Evolutionary conservation across 495 filamentous ascomycete genomes (phyloP).

Genomic region (Trichoderma virens): DNA sequence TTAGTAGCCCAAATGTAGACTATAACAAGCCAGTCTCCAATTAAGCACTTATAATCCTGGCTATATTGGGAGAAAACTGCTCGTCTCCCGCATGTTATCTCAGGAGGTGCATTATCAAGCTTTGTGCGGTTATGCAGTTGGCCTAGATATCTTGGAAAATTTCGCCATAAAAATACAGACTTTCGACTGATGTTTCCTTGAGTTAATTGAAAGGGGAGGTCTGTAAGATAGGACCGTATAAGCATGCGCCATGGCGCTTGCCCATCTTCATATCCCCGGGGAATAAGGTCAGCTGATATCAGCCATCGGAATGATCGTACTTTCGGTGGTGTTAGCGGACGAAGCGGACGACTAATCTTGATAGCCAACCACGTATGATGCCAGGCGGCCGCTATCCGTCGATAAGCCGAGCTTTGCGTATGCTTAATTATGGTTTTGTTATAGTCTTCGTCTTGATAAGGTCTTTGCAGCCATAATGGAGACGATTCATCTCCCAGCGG

Average conservation of each 20-base stretch:
- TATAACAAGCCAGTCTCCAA: conserved; percentile 5
- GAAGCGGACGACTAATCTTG: conserved; percentile 4
- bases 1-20: conserved; percentile 2
- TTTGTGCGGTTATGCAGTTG: neutral
- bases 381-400: neutral
- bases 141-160: neutral
- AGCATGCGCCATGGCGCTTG: conserved; percentile 6
- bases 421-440: neutral
- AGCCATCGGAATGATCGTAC: conserved; percentile 1
- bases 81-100: conserved; percentile 8
- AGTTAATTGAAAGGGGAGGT: neutral
- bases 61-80: neutral
- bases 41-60: neutral
- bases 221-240: conserved; percentile 3
- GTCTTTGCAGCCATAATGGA: conserved; percentile 4
- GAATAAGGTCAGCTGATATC: conserved; percentile 5
- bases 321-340: neutral
- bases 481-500: conserved; percentile 4
- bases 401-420: neutral
- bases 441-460: conserved; percentile 1
- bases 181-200: neutral
- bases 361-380: neutral
- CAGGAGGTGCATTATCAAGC: conserved; percentile 2
- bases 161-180: neutral
- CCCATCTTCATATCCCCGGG: conserved; percentile 3